Base-by-base conservation (phyloP, 768 basidiomycete genomes). In the Trametes coccinea region DNA sequence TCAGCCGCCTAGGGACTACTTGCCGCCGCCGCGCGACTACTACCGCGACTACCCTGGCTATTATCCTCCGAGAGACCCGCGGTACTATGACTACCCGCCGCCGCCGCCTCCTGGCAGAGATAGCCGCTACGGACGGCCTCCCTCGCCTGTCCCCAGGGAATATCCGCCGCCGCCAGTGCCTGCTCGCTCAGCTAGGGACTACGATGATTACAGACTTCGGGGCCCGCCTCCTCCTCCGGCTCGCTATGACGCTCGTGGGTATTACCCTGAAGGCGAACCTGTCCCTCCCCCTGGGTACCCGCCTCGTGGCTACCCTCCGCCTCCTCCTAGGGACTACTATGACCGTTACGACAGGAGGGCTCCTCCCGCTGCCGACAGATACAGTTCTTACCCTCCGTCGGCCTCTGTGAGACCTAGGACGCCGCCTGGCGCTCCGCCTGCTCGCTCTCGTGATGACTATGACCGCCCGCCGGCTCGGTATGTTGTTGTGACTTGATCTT, bases 171-270 rank as follows among this genome's bases (percentile, higher is more conserved):
- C 80, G 37, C 75, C 81, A 33, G 8, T 52, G 9, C 49, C 60
- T 73, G 75, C 44, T 74, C 80, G 61, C 74, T 77, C 64, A 67
- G 78, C 62, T 66, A 83, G 87, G 60, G 89, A 92, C 50, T 80
- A 84, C 67, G 89, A 93, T 66, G 91, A 92, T 51, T 87, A 85
- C 65, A 80, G 86, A 68, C 67, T 72, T 67, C 80, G 87, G 48
- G 88, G 82, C 58, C 73, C 79, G 57, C 75, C 77, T n/a, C 72
- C 73, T 29, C 70, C 78, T 16, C 75, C 83, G 31, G 82, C 86
- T 65, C 79, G 82, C 65, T 79, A 85, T 61, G 82, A 84, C 10
- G 60, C 74, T 46, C 84, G 89, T 49, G 73, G 70, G 31, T 77
- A 78, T 62, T 77, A 78, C 63, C 68, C 75, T 56, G 80, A 80